Base-by-base conservation (phyloP, 805 yeast genomes). In the Metschnikowia lochheadii region DNA sequence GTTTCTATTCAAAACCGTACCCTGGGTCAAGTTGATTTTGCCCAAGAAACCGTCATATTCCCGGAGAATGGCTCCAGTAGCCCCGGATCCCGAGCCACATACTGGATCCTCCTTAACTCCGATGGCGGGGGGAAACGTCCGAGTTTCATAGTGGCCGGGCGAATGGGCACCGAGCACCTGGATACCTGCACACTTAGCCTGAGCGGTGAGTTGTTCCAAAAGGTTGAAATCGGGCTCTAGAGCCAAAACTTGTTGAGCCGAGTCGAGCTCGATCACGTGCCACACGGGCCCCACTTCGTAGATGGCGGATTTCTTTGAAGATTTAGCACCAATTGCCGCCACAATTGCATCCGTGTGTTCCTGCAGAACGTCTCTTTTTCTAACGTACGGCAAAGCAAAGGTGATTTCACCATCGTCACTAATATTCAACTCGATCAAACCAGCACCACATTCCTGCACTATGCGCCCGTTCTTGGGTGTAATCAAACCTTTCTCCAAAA, bases 51-150 rank as follows among this genome's bases (percentile, higher is more conserved):
- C 46, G 5, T 43, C 49, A 15, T 34, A 41, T 17, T 53, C 56
- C 6, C 56, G 52, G 33, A 63, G 56, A 45, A 52, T 61, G 6
- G 63, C 65, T 1, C 65, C 70, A 14, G 63, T 53, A 11, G 69
- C 68, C 1, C 64, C 70, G 20, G 68, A 61, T 14, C 83, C 83
- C 52, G 77, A 69, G 2, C 83, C 83, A 60, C 83, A 79, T 7
- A 76, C 83, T 1, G 82, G 82, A 58, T 79, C 83, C 52, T 79
- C 83, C n/a, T 53, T 44, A 1, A 70, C 63, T 14, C 69, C 72
- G 2, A 50, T 56, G 4, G 31, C 45, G 1, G 77, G 74, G 2
- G 73, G 72, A 58, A 78, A 75, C 11, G 78, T 77, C 55, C 83
- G 67, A 49, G 75, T 69, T 40, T 64, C 67, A 31, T 58, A 57